Conservation (phyloP, 2,329 filamentous ascomycete genomes). For the Monosporascus ibericus region DNA sequence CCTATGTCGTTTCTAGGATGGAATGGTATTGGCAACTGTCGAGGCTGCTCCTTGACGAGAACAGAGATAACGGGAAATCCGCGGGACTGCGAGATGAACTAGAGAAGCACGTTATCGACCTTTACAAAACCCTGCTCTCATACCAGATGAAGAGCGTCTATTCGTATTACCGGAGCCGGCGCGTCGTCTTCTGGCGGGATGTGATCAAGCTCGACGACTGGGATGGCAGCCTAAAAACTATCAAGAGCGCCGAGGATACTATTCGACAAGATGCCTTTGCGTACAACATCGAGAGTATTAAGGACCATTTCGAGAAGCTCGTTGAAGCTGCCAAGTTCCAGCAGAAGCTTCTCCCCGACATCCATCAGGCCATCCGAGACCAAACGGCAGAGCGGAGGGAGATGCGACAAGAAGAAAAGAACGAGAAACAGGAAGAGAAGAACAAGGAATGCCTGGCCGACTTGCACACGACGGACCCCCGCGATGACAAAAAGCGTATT, state of each 20-base stretch:
- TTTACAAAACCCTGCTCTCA: constrained; percentile 32
- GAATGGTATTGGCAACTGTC: constrained; percentile 32
- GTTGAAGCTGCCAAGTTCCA: background rate
- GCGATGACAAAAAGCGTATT: too few relatives aligned
- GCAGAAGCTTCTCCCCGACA: background rate
- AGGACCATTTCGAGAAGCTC: background rate
- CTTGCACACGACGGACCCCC: too few relatives aligned
- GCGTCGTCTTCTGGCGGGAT: constrained; percentile 21
- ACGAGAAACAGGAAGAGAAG: constrained; percentile 5
- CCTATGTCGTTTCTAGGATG: constrained; percentile 30
- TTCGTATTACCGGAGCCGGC: constrained; percentile 26
- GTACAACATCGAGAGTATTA: constrained; percentile 7
- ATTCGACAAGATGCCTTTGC: background rate
- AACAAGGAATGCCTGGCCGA: constrained; percentile 17
- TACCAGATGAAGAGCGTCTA: constrained; percentile 36
- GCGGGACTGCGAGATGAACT: constrained; percentile 11
- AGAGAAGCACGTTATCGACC: constrained; percentile 22
- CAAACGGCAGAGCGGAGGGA: background rate
- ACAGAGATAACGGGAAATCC: background rate
- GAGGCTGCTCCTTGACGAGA: constrained; percentile 20
- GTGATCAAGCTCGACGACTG: constrained; percentile 29
- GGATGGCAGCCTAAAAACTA: constrained; percentile 21
- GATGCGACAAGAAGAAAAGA: constrained; percentile 4
- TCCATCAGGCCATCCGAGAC: background rate
- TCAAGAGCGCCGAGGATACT: constrained; percentile 22